Conservation (phyloP, 1,284 basidiomycete genomes). For the Fomitopsis pinicola region DNA sequence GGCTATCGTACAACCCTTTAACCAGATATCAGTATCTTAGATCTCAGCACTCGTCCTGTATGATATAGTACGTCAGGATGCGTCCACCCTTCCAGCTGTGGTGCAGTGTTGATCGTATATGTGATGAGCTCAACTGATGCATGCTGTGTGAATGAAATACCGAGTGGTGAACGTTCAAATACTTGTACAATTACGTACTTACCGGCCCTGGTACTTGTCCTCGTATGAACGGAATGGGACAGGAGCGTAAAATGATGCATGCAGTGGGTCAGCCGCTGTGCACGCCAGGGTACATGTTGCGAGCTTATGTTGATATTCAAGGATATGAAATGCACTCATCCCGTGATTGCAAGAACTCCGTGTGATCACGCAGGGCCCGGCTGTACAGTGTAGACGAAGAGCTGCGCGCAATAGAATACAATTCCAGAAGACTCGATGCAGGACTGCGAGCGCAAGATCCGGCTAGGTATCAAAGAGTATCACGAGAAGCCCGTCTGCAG, state of each 20-base stretch:
- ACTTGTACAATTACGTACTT: too few relatives aligned
- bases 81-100: background rate
- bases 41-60: background rate
- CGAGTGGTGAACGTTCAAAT: too few relatives aligned
- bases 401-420: background rate
- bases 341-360: background rate
- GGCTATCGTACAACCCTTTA: background rate
- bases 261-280: too few relatives aligned
- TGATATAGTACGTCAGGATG: background rate
- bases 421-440: background rate
- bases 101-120: background rate
- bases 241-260: too few relatives aligned
- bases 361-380: background rate
- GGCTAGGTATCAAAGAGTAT: conserved; percentile 3
- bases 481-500: conserved; percentile 50
- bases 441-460: background rate
- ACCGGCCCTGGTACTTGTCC: too few relatives aligned
- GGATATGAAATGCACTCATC: background rate
- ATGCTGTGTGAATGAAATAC: too few relatives aligned
- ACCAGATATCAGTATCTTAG: background rate
- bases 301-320: too few relatives aligned
- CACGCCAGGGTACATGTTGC: too few relatives aligned
- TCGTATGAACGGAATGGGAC: too few relatives aligned
- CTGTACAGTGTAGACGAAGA: background rate
- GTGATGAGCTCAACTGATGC: too few relatives aligned